Evolutionary conservation across 129 eudicot genomes (phyloP), one percentile per base, ranked within the genome.

Genomic region (Helichrysum umbraculigerum): DNA sequence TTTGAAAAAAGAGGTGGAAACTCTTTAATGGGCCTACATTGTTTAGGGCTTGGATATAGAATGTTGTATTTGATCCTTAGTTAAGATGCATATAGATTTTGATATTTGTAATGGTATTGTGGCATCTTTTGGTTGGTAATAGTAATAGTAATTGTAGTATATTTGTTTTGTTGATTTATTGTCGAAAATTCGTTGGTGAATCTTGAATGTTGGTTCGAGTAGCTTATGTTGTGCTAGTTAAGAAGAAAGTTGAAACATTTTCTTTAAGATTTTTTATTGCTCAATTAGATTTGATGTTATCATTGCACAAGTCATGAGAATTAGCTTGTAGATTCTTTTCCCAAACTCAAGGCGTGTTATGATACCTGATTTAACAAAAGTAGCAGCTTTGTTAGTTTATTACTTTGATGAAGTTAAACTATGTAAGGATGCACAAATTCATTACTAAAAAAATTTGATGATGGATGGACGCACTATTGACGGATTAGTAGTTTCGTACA

Each of bases 331-430:
- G 34, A 32, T 44, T 21, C 51, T 33, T 16, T 73, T 35, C 35
- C 25, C 68, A 16, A 39, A 41, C 68, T 9, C 16, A 69, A 42
- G 70, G 70, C 42, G 60, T 74, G 68, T 33, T 73, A 57, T 25
- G 57, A 39, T 39, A 17, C 67, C 42, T 5, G 19, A 16, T 61
- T 28, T 25, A 59, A 61, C 34, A 28, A 41, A 41, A 60, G 28
- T 14, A 39, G 9, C 34, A 25, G 59, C 64, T 10, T 62, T 44
- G 9, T 39, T 39, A 39, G 44, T 39, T 39, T n/a, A 61, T 59
- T 73, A 73, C 58, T 37, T 35, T 20, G 8, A 35, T 58, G 11
- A 15, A 22, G 11, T 7, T 33, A 33, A 25, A 44, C 28, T 25
- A 59, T 25, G 44, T 39, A 39, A 34, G 68, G 77, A 37, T 3